These are phyloP conservation scores for Angomonas ambiguus DNA, from an alignment of 208 protist species.

Conservation along the genomic window DNA sequence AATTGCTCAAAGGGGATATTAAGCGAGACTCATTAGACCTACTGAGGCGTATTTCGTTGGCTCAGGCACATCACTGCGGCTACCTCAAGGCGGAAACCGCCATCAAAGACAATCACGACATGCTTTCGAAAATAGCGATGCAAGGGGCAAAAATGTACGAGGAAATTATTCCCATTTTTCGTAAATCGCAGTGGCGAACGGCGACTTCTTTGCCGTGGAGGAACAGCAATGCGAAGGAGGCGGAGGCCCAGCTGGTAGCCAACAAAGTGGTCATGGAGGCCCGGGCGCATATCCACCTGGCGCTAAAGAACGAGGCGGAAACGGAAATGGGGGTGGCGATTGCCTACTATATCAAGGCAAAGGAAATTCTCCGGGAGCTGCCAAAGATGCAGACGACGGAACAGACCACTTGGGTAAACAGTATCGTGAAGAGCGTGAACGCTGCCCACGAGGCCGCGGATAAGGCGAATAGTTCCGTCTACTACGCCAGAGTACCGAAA, in stretches of 20 bases:
- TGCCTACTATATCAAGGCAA: constrained; percentile 63
- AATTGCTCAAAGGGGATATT: constrained; percentile 59
- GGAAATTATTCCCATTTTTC: constrained; percentile 41
- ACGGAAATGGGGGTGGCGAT: constrained; percentile 59
- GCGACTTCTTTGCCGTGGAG: constrained; percentile 13
- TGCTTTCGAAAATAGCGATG: constrained; percentile 72
- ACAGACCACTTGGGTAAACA: constrained; percentile 52
- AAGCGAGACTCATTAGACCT: constrained; percentile 49
- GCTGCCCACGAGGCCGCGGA: constrained; percentile 48
- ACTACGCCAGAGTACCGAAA: constrained; percentile 66
- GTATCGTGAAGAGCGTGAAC: constrained; percentile 61
- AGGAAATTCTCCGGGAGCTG: constrained; percentile 41
- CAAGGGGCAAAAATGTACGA: constrained; percentile 73
- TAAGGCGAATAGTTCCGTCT: constrained; percentile 75
- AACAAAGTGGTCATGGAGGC: constrained; percentile 51
- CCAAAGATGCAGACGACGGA: constrained; percentile 45
- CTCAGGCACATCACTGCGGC: constrained; percentile 72
- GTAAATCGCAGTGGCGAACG: constrained; percentile 42
- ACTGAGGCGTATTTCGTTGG: constrained; percentile 44
- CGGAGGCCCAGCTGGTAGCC: constrained; percentile 36
- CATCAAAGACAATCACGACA: constrained; percentile 59
- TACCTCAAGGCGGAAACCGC: constrained; percentile 75
- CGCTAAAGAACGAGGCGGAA: constrained; percentile 30
- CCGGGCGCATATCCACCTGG: constrained; percentile 68
- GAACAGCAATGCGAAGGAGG: constrained; percentile 35